Percentiles rank a stretch among this genome's conserved stretches.
Conservation (phyloP, 73 alveolate species). For the Uronychia binucleata region DNA sequence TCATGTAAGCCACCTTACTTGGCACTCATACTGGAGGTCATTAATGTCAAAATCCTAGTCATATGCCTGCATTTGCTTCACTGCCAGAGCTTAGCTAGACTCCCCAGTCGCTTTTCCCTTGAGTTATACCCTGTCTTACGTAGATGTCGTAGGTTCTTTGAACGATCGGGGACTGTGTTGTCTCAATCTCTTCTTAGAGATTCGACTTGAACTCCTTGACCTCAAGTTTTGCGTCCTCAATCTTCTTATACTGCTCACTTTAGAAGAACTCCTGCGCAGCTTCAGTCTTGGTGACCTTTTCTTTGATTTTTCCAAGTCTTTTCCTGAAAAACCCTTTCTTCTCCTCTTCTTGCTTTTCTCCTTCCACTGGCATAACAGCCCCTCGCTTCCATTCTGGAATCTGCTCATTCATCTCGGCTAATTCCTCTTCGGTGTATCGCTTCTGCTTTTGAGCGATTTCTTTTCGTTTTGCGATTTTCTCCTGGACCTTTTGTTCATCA, state of each 20-base stretch:
- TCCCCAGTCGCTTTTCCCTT: not conserved
- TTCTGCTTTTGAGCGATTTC: conserved; percentile 26
- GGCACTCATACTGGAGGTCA: conserved; percentile 7
- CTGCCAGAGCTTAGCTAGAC: conserved; percentile 27
- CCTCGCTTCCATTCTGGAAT: conserved; percentile 68
- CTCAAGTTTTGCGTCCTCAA: conserved; percentile 18
- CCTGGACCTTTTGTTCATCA: conserved; percentile 18
- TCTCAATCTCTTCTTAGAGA: conserved; percentile 51
- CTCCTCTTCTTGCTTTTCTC: conserved; percentile 25
- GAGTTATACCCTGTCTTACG: conserved; percentile 23
- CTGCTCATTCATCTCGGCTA: conserved; percentile 22
- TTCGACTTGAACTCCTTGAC: conserved; percentile 38
- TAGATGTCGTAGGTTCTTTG: conserved; percentile 11
- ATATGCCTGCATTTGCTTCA: conserved; percentile 38
- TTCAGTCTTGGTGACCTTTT: conserved; percentile 16
- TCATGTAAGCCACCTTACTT: not conserved
- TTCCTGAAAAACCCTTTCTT: conserved; percentile 26
- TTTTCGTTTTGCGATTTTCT: conserved; percentile 24
- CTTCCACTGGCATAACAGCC: conserved; percentile 42
- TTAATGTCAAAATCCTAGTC: conserved; percentile 50
- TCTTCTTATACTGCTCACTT: conserved; percentile 46
- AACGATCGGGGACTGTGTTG: conserved; percentile 59
- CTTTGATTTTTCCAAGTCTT: conserved; percentile 13
- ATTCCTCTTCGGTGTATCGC: conserved; percentile 30
- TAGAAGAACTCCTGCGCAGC: conserved; percentile 34